These are phyloP conservation scores for Leishmania guyanensis DNA, from an alignment of 208 protist species.

Conservation along the genomic window DNA sequence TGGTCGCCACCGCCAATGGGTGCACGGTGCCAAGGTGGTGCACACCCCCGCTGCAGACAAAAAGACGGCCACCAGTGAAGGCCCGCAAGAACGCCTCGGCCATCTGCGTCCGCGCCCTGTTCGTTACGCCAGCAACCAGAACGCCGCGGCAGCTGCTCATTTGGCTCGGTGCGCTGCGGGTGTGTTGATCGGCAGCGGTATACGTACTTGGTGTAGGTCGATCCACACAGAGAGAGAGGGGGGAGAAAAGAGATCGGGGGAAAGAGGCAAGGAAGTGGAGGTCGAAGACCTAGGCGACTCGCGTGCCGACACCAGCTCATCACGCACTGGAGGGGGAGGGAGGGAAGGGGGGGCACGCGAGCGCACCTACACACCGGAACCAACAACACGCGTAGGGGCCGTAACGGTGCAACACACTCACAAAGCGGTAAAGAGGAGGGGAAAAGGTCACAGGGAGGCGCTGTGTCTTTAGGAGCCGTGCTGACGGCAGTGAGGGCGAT, in stretches of 20 bases:
- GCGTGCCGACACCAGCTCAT: neutral
- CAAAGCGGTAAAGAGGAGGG: neutral
- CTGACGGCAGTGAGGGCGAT: neutral
- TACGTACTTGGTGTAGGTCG: neutral
- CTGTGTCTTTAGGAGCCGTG: neutral
- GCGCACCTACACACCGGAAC: too few relatives aligned
- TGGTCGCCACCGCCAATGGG: conserved; percentile 66
- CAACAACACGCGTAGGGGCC: too few relatives aligned
- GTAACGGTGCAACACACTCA: neutral
- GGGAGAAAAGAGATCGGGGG: neutral
- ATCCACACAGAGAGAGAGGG: neutral
- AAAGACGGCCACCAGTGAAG: conserved; percentile 55
- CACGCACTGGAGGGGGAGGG: neutral
- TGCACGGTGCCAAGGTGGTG: conserved; percentile 56
- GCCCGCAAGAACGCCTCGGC: conserved; percentile 73
- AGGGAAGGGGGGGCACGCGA: neutral
- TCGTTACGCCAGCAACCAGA: conserved; percentile 74
- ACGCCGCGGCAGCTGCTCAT: conserved; percentile 82
- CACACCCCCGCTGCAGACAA: conserved; percentile 74
- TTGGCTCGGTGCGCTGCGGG: neutral
- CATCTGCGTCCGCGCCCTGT: conserved; percentile 84
- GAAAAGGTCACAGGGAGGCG: neutral
- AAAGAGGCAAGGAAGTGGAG: neutral
- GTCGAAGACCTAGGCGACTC: neutral
- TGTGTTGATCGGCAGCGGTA: neutral